Base-by-base conservation (phyloP, 106 monocot genomes). In the Alisma plantagoaquatica region DNA sequence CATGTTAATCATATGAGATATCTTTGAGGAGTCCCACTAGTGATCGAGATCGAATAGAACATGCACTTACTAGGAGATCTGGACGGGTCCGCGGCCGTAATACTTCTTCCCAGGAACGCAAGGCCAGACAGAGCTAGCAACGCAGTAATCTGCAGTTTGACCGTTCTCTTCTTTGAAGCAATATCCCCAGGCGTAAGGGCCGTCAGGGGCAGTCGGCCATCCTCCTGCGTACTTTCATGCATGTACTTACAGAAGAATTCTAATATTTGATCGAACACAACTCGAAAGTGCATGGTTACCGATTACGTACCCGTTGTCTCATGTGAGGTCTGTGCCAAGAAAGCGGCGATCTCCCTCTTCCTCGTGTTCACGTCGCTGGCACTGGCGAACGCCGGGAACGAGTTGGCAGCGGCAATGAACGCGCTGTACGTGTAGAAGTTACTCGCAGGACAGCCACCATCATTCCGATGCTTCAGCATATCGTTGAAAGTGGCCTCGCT, bases 131-230 rank as follows among this genome's bases (percentile, higher is more conserved):
- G n/a, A n/a, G n/a, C n/a, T n/a, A n/a, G n/a, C n/a, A n/a, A n/a
- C n/a, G n/a, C n/a, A n/a, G n/a, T n/a, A n/a, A n/a, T n/a, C n/a
- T n/a, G n/a, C n/a, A n/a, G n/a, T n/a, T n/a, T n/a, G n/a, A n/a
- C n/a, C n/a, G n/a, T n/a, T n/a, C n/a, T n/a, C n/a, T n/a, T n/a
- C n/a, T n/a, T n/a, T n/a, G n/a, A n/a, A n/a, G n/a, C n/a, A n/a
- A n/a, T n/a, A n/a, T n/a, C n/a, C n/a, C n/a, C 60, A 60, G 1
- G 60, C 19, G 46, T 60, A 60, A 11, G 45, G 60, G 5, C 60
- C 60, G 16, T 60, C 60, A 19, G 60, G 60, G 17, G 60, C 60
- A 23, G 29, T 60, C 5, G 44, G 18, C 60, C 60, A 60, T 14
- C 60, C 60, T 10, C 60, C 60, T 60, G 20, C 11, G 46, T 4